Evolutionary conservation across 2,329 filamentous ascomycete species (phyloP), one percentile per base, ranked within the genome.

Genomic region (Penicillium sp.): DNA sequence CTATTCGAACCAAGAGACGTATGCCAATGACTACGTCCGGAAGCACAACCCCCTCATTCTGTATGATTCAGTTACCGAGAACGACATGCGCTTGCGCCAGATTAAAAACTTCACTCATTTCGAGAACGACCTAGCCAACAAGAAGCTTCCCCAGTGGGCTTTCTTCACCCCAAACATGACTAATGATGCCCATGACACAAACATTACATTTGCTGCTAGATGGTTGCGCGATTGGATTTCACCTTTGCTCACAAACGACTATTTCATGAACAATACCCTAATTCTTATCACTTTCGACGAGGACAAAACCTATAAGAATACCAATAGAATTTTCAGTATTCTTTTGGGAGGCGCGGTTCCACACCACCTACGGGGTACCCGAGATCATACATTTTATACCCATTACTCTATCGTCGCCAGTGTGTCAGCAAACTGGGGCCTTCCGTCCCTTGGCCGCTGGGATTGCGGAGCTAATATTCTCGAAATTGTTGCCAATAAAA

Each of bases 281-380:
- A 84, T 95, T 9, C 80, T 94, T 5, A 76, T 95, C 63, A 93
- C 88, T 9, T 95, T 92, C 71, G 92, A 95, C 66, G 92, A 95
- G 79, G 91, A 88, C 74, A 86, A 89, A 69, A 87, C 85, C 9
- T 92, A 93, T 77, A 76, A 81, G 6, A 78, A 81, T 29, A 84
- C 85, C 68, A 95, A 95, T 83, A 83, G 83, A 46, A 84, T 95
- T 56, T 85, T 91, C 63, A 86, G 82, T 65, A 83, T 95, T 66
- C 84, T 95, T 0, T 79, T 95, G 3, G 92, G 91, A 17, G 91
- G 91, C 62, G 89, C 88, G n/a, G 77, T 96, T 2, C 90, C 90
- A 11, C 56, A 80, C 5, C 56, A 84, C n/a, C 83, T 90, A 1
- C 78, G 87, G 47, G 90, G 90, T 60, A 92, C 90, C 26, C 86